phyloP scores from a whole-genome alignment of 2,329 filamentous ascomycete species.

The Aspergillus nomiae region DNA sequence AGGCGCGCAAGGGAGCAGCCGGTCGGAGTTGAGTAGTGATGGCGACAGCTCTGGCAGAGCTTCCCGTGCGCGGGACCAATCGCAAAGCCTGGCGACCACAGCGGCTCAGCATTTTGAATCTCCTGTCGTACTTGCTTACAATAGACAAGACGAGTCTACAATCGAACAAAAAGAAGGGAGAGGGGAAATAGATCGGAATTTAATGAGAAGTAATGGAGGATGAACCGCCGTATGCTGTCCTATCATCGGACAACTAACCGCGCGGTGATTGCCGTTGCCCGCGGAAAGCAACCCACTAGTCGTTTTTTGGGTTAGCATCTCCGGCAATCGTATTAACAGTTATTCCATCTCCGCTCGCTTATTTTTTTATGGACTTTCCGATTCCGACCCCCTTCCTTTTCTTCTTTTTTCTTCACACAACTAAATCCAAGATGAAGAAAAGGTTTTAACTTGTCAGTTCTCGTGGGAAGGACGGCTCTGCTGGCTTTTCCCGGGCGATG shows the following conservation, averaged over 20 bases:
- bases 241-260: conserved; percentile 22
- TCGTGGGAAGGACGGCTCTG: conserved; percentile 33
- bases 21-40: conserved; percentile 21
- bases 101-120: conserved; percentile 36
- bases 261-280: conserved; percentile 36
- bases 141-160: conserved; percentile 7
- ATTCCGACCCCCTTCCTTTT: background rate
- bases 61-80: conserved; percentile 35
- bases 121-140: conserved; percentile 22
- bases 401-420: conserved; percentile 39
- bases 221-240: conserved; percentile 5
- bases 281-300: conserved; percentile 38
- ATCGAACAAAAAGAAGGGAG: conserved; percentile 33
- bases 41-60: conserved; percentile 30
- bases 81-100: conserved; percentile 38
- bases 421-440: conserved; percentile 46
- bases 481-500: conserved; percentile 39
- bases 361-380: conserved; percentile 18
- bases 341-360: conserved; percentile 14
- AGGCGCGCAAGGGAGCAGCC: conserved; percentile 19
- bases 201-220: conserved; percentile 22
- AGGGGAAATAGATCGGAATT: conserved; percentile 13
- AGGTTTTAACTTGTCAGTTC: conserved; percentile 38
- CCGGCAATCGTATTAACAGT: conserved; percentile 11
- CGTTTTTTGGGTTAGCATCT: conserved; percentile 20